phyloP scores from a whole-genome alignment of 805 yeast genomes.

The Pichia nakasei region DNA sequence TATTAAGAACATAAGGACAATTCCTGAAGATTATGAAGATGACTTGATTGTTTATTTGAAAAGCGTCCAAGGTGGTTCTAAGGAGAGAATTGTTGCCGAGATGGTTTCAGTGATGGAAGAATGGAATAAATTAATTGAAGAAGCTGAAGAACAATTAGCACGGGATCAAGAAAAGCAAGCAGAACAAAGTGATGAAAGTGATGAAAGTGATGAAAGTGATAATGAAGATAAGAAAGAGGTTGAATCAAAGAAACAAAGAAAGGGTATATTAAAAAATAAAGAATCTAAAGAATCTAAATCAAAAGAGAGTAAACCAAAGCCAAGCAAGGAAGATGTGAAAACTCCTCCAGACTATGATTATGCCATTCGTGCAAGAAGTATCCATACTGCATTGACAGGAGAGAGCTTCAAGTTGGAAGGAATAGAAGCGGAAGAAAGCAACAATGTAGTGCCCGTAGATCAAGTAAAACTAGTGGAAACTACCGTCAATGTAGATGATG shows the following conservation, averaged over 20 bases:
- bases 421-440: background rate
- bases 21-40: conserved; percentile 45
- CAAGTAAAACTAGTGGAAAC: conserved; percentile 7
- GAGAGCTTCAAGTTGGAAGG: conserved; percentile 4
- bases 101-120: conserved; percentile 36
- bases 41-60: conserved; percentile 44
- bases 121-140: conserved; percentile 48
- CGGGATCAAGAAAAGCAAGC: conserved; percentile 12
- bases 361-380: conserved; percentile 8
- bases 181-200: conserved; percentile 11
- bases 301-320: background rate
- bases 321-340: conserved; percentile 8
- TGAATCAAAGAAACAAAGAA: background rate
- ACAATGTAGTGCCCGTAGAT: background rate
- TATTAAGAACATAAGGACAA: conserved; percentile 46
- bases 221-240: background rate
- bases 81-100: conserved; percentile 44
- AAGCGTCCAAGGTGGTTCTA: conserved; percentile 65
- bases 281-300: background rate
- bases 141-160: conserved; percentile 28
- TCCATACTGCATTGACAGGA: conserved; percentile 5
- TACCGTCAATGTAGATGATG: conserved; percentile 14
- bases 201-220: background rate
- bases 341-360: conserved; percentile 8
- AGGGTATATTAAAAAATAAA: background rate